Base-by-base conservation (phyloP, 306 rosid species). In the cucumber (Cucumis sativus) region DNA sequence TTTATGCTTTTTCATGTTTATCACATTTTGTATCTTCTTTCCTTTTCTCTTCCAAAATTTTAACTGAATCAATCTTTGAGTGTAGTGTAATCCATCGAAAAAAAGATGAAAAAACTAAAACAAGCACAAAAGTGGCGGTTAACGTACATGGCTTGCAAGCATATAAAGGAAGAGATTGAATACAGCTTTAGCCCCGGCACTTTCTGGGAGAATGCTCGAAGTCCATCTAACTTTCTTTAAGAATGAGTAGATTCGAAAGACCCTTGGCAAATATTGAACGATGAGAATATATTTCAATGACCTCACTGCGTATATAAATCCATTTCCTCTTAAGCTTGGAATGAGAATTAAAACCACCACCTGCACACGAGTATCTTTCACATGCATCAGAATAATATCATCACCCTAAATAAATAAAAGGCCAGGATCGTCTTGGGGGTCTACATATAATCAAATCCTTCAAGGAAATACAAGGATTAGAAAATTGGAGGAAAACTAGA, bases 251-350 rank as follows among this genome's bases (percentile, higher is more conserved):
- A 84, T 76, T 6, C 84, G 80, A 39, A 78, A 30, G 30, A 66
- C 54, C 81, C 87, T 74, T 15, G 81, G 82, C 33, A 78, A 57
- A 33, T 77, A 80, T 80, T 84, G 84, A 9, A 68, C 9, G 18
- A 84, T n/a, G 51, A 78, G 45, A 40, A 80, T 6, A 43, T 52
- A 39, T 54, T 80, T 66, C 67, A 84, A 57, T 9, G 43, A 59
- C 16, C 63, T 41, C 25, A 41, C 51, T 3, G 62, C 62, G 4
- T 28, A 47, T 35, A 66, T 41, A 45, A 55, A 65, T 1, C 4
- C 8, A 12, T 6, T 6, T 41, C 62, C 55, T 43, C 35, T 52
- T 10, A 64, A 45, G 5, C 77, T 14, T 30, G 72, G 77, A 62
- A 54, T 63, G 55, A 13, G 74, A 63, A 33, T 40, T 11, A 57